A percentile compares a stretch with the other conserved stretches of the same genome.
These are phyloP conservation scores for Cercophora sp. DNA, from an alignment of 495 filamentous ascomycete species.

Conservation along the genomic window DNA sequence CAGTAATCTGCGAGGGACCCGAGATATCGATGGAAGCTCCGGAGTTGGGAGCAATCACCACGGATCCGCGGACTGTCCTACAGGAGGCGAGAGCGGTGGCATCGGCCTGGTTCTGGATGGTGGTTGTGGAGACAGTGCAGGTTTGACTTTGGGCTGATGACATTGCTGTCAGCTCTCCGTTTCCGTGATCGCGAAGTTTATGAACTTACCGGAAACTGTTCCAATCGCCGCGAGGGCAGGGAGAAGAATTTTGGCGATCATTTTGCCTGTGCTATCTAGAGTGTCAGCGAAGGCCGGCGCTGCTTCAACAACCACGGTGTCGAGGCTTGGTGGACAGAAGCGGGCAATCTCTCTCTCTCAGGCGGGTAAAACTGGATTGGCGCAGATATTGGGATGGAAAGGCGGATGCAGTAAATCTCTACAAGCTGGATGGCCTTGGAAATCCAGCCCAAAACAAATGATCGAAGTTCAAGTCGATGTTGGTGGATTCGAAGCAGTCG, in stretches of 20 bases:
- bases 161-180: constrained; percentile 12
- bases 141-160: constrained; percentile 43
- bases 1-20: constrained; percentile 60
- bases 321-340: too few species aligned
- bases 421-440: constrained; percentile 10
- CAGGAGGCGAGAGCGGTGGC: constrained; percentile 64
- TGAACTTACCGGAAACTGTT: constrained; percentile 60
- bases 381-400: constrained; percentile 14
- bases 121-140: constrained; percentile 41
- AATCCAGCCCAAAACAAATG: constrained; percentile 22
- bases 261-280: constrained; percentile 44
- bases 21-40: constrained; percentile 50
- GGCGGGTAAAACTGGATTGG: constrained; percentile 10
- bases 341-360: neutral
- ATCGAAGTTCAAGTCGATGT: constrained; percentile 5
- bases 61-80: constrained; percentile 61
- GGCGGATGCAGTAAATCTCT: constrained; percentile 20
- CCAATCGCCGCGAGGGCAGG: constrained; percentile 70
- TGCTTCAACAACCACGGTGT: neutral
- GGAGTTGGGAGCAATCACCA: constrained; percentile 58
- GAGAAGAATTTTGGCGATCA: constrained; percentile 72
- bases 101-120: constrained; percentile 67
- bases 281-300: constrained; percentile 22
- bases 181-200: neutral
- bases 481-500: neutral